phyloP scores from a whole-genome alignment of 2,329 filamentous ascomycete species.

The Calonectria multiphialidica region DNA sequence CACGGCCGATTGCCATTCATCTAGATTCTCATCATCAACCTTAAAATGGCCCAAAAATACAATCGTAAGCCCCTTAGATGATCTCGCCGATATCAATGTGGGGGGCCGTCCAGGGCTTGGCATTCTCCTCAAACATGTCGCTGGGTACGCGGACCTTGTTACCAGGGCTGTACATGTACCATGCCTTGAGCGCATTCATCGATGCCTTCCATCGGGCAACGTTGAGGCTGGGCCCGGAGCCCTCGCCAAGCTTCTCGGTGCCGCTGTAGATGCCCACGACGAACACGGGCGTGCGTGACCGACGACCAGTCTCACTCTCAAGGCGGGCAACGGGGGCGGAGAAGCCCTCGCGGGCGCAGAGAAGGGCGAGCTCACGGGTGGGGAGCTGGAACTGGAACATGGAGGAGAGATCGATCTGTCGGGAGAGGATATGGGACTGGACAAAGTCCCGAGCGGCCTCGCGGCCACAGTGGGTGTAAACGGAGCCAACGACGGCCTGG shows the following conservation, averaged over 20 bases:
- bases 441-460: conserved; percentile 86
- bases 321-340: conserved; percentile 88
- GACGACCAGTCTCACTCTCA: conserved; percentile 89
- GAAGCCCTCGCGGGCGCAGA: conserved; percentile 92
- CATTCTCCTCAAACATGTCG: conserved; percentile 73
- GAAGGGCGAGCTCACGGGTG: conserved; percentile 82
- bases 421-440: conserved; percentile 83
- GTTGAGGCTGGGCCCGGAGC: conserved; percentile 81
- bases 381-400: conserved; percentile 90
- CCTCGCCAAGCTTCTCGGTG: conserved; percentile 91
- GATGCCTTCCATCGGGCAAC: conserved; percentile 84
- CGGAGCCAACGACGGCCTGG: conserved; percentile 83
- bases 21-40: conserved; percentile 25
- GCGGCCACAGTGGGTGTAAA: conserved; percentile 88
- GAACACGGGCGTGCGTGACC: conserved; percentile 88
- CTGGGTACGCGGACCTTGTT: conserved; percentile 75
- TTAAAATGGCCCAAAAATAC: conserved; percentile 32
- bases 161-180: conserved; percentile 94
- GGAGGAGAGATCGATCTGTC: conserved; percentile 79
- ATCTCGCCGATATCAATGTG: conserved; percentile 80
- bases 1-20: conserved; percentile 32
- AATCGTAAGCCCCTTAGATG: conserved; percentile 55
- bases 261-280: conserved; percentile 96
- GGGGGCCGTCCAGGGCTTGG: conserved; percentile 73
- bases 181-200: conserved; percentile 88